Evolutionary conservation across 306 rosid species (phyloP).

Genomic region (Dalbergia oliveri): DNA sequence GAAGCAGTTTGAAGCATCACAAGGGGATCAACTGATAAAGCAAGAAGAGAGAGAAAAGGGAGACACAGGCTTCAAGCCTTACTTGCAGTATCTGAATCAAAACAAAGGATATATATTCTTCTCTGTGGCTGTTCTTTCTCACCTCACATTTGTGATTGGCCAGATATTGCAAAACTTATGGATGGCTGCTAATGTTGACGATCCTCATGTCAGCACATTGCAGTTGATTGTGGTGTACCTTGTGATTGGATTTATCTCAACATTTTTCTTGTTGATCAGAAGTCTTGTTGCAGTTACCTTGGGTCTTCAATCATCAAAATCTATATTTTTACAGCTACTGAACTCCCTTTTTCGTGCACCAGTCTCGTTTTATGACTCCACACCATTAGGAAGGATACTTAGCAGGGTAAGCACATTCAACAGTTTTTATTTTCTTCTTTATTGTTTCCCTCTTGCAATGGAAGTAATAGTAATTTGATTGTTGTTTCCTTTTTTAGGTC

Average conservation of each 20-base stretch:
- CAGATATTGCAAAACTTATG: conserved; percentile 53
- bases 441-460: neutral
- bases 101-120: conserved; percentile 50
- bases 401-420: conserved; percentile 52
- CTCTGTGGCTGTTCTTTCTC: conserved; percentile 36
- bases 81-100: conserved; percentile 59
- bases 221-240: conserved; percentile 47
- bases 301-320: conserved; percentile 51
- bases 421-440: neutral
- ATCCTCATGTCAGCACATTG: conserved; percentile 38
- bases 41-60: conserved; percentile 61
- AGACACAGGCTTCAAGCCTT: conserved; percentile 57
- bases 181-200: conserved; percentile 57
- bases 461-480: conserved; percentile 31
- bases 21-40: conserved; percentile 53
- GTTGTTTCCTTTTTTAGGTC: conserved; percentile 39
- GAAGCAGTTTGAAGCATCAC: conserved; percentile 11
- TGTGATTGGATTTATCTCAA: conserved; percentile 40
- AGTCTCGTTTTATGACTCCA: conserved; percentile 62
- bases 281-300: conserved; percentile 26
- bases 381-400: conserved; percentile 66
- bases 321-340: conserved; percentile 51
- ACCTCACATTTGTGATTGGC: conserved; percentile 47
- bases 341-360: conserved; percentile 63
- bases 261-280: conserved; percentile 45